Conservation (phyloP, 1,139 yeast genomes). For the Hyphopichia burtonii region DNA sequence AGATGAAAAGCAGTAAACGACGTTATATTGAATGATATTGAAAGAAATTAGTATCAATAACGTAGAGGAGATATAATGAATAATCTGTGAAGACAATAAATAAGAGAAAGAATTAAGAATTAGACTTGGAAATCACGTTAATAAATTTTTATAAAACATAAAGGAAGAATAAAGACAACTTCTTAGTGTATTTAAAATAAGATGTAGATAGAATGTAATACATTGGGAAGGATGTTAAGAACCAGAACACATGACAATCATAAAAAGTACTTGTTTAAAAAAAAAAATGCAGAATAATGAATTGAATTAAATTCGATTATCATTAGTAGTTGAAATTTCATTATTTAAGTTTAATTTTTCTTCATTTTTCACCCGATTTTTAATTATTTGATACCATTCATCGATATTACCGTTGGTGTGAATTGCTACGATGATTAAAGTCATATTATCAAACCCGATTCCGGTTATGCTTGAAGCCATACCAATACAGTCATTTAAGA, state of each 20-base stretch:
- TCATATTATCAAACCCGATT: constrained; percentile 80
- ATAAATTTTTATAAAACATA: too few species aligned
- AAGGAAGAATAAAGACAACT: too few species aligned
- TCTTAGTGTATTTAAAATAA: too few species aligned
- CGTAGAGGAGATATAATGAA: too few species aligned
- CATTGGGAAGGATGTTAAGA: background rate
- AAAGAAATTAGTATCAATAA: too few species aligned
- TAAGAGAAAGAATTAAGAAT: too few species aligned
- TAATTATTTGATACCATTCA: constrained; percentile 60
- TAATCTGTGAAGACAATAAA: too few species aligned
- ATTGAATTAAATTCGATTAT: background rate
- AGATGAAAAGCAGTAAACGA: too few species aligned
- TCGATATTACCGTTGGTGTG: constrained; percentile 47
- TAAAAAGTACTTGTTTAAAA: background rate
- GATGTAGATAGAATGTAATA: too few species aligned
- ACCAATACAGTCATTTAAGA: constrained; percentile 65
- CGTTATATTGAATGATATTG: too few species aligned
- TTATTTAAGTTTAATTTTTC: background rate
- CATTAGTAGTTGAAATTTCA: background rate
- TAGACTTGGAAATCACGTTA: too few species aligned
- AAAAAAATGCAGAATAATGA: background rate
- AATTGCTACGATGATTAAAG: constrained; percentile 61
- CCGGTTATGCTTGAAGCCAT: constrained; percentile 76
- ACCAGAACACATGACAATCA: background rate
- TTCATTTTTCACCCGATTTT: constrained; percentile 47